phyloP scores from a whole-genome alignment of 2,329 filamentous ascomycete genomes.

The Neophaeococcomyces aloes region DNA sequence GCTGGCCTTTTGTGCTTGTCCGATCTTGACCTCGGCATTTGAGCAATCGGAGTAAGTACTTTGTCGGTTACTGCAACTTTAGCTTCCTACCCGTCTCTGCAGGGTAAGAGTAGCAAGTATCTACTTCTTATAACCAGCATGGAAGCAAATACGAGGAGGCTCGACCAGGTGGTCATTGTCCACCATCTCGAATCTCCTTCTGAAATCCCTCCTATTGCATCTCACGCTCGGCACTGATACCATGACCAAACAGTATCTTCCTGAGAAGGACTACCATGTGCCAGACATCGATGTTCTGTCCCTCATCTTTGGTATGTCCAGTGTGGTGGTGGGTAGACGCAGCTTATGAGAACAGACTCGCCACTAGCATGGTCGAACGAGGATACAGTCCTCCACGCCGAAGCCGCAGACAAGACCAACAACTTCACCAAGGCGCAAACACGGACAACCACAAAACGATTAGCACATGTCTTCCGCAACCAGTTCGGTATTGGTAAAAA shows the following conservation, averaged over 20 bases:
- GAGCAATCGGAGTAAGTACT: too few species aligned
- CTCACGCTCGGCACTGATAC: too few species aligned
- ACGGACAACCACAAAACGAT: conserved; percentile 40
- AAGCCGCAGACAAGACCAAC: conserved; percentile 46
- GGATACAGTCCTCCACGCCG: conserved; percentile 45
- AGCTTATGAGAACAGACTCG: conserved; percentile 10
- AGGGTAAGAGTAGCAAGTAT: too few species aligned
- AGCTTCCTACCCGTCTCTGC: too few species aligned
- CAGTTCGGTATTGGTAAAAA: conserved; percentile 43
- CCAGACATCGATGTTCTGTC: conserved; percentile 17
- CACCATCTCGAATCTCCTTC: too few species aligned
- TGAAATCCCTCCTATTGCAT: too few species aligned
- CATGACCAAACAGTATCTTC: conserved; percentile 12
- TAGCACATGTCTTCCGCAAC: conserved; percentile 46
- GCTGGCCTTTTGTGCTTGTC: too few species aligned
- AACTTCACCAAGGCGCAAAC: conserved; percentile 44
- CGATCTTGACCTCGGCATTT: too few species aligned
- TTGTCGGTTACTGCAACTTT: too few species aligned
- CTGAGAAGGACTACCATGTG: conserved; percentile 18
- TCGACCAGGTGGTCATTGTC: too few species aligned
- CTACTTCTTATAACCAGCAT: too few species aligned
- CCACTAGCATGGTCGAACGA: conserved; percentile 26
- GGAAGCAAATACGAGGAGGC: too few species aligned
- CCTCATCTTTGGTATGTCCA: conserved; percentile 15
- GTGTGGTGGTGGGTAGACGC: neutral